phyloP scores from a whole-genome alignment of 2,329 filamentous ascomycete species.

The Sporothrix curviconia region DNA sequence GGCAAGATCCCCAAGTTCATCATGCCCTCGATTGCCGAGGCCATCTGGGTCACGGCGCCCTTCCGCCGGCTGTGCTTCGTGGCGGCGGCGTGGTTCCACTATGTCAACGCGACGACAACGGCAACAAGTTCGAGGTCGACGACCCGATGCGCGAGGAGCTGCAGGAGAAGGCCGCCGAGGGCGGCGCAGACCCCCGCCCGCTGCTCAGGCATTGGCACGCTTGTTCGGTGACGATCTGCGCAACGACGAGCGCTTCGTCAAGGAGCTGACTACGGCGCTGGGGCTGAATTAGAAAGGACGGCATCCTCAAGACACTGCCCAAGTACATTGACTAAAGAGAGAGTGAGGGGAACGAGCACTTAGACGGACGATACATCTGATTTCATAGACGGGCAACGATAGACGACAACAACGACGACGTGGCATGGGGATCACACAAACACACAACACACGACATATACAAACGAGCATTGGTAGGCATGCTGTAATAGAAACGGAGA shows the following conservation, averaged over 20 bases:
- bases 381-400: background rate
- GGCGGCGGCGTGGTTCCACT: constrained; percentile 44
- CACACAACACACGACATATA: too few species aligned
- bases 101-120: constrained; percentile 43
- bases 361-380: background rate
- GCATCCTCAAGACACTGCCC: constrained; percentile 42
- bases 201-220: constrained; percentile 40
- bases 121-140: constrained; percentile 35
- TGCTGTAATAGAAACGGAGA: background rate
- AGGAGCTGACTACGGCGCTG: constrained; percentile 41
- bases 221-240: constrained; percentile 49
- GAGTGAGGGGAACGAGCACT: too few species aligned
- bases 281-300: constrained; percentile 40
- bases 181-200: constrained; percentile 34
- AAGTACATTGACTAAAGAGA: constrained; percentile 38
- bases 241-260: constrained; percentile 39
- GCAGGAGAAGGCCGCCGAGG: constrained; percentile 36
- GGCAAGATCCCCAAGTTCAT: constrained; percentile 49
- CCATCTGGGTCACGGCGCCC: constrained; percentile 39
- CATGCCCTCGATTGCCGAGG: constrained; percentile 41
- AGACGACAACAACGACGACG: constrained; percentile 2
- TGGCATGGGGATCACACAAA: background rate
- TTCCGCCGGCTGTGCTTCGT: constrained; percentile 43
- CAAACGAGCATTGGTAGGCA: too few species aligned
- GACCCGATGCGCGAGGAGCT: constrained; percentile 45